phyloP scores from a whole-genome alignment of 164 flowering plant species.

The Chimonanthus praecox region DNA sequence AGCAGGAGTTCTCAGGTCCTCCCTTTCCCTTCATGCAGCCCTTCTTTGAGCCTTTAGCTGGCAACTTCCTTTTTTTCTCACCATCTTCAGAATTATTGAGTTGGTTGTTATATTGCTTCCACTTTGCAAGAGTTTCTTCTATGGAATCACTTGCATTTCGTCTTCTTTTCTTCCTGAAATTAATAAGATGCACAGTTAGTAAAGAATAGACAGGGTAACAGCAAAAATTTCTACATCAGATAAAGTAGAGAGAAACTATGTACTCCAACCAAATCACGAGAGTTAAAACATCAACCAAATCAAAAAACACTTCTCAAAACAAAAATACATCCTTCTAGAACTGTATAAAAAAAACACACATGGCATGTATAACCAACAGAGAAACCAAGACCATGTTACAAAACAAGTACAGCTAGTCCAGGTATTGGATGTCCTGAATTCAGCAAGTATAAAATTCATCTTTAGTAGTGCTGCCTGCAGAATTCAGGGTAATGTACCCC shows the following conservation, averaged over 20 bases:
- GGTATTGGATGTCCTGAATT: no score
- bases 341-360: no score
- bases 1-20: constrained; percentile 27
- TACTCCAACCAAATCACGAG: not conserved
- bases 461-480: no score
- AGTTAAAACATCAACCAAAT: no score
- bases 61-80: constrained; percentile 2
- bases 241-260: not conserved
- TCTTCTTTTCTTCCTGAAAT: constrained; percentile 6
- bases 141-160: constrained; percentile 10
- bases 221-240: not conserved
- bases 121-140: constrained; percentile 17
- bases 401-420: no score
- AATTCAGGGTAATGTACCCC: no score
- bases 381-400: no score
- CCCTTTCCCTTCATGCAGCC: constrained; percentile 34
- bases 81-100: not conserved
- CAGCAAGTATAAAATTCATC: no score
- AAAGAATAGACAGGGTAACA: not conserved
- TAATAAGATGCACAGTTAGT: not conserved
- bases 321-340: no score
- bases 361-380: no score
- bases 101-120: constrained; percentile 11
- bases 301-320: no score
- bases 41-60: constrained; percentile 29